Conservation (phyloP, 1,284 basidiomycete species). For the Ceratobasidium sp. region DNA sequence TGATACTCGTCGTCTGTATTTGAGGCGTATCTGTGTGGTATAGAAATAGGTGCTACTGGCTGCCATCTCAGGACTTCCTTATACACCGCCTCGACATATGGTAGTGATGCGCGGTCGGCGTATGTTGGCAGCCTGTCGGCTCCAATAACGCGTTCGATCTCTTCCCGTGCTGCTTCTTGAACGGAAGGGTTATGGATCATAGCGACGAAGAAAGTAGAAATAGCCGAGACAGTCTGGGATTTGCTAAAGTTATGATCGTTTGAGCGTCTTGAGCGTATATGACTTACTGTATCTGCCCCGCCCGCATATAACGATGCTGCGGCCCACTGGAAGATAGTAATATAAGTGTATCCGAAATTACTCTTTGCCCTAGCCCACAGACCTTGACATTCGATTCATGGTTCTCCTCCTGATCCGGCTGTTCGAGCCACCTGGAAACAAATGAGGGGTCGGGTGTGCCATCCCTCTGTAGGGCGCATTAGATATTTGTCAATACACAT, state of each 20-base stretch:
- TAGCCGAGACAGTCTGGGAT: conserved; percentile 28
- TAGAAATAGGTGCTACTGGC: conserved; percentile 45
- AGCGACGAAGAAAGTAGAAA: conserved; percentile 42
- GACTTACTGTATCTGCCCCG: conserved; percentile 28
- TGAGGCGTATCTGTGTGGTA: conserved; percentile 36
- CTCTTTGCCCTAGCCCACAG: too few species aligned
- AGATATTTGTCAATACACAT: not conserved
- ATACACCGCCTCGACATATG: conserved; percentile 44
- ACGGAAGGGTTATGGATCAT: conserved; percentile 46
- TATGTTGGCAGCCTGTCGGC: conserved; percentile 35
- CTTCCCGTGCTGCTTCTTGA: conserved; percentile 22
- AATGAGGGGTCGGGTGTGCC: not conserved
- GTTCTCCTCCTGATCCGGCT: not conserved
- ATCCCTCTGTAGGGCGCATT: not conserved
- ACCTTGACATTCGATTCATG: conserved; percentile 5
- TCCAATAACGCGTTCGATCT: conserved; percentile 42
- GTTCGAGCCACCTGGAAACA: not conserved
- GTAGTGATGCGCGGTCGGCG: conserved; percentile 28
- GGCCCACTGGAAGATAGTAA: not conserved
- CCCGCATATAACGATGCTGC: conserved; percentile 32
- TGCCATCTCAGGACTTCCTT: conserved; percentile 48
- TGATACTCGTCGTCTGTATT: conserved; percentile 18
- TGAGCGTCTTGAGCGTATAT: not conserved
- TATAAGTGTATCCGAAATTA: not conserved
- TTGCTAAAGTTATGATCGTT: not conserved